Evolutionary conservation across 805 yeast genomes (phyloP).

Genomic region (Groenewaldozyma tartarivorans): DNA sequence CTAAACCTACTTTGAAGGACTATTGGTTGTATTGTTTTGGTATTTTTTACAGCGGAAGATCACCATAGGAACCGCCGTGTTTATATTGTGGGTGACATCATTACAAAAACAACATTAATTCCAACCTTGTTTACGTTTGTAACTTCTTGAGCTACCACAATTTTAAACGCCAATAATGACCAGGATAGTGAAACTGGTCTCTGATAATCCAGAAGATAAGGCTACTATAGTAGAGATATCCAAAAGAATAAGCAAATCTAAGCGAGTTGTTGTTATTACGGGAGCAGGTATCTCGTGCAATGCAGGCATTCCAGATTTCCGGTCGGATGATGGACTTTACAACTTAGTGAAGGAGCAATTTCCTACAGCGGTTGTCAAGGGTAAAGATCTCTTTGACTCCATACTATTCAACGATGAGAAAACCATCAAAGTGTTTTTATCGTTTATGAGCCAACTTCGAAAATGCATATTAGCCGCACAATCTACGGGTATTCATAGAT

Average conservation of each 20-base stretch:
- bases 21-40: too few relatives aligned
- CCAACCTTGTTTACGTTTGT: too few relatives aligned
- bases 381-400: constrained; percentile 86
- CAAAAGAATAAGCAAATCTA: constrained; percentile 36
- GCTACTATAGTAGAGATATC: constrained; percentile 23
- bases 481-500: constrained; percentile 79
- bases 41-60: too few relatives aligned
- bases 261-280: constrained; percentile 59
- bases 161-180: constrained; percentile 8
- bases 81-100: too few relatives aligned
- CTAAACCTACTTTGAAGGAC: too few relatives aligned
- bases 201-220: constrained; percentile 16
- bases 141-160: too few relatives aligned
- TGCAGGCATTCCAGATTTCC: constrained; percentile 95
- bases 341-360: constrained; percentile 55
- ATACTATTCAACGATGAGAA: constrained; percentile 62
- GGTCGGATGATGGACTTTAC: constrained; percentile 78
- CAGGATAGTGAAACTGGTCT: constrained; percentile 7
- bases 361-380: constrained; percentile 57
- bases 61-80: too few relatives aligned
- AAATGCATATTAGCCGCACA: constrained; percentile 51
- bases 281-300: constrained; percentile 97
- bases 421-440: constrained; percentile 66
- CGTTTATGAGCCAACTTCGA: constrained; percentile 79
- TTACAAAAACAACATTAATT: too few relatives aligned